A percentile compares a stretch with the other conserved stretches of the same genome.
These are phyloP conservation scores for Coniferiporia sulphurascens DNA, from an alignment of 1,284 basidiomycete genomes.

Conservation along the genomic window DNA sequence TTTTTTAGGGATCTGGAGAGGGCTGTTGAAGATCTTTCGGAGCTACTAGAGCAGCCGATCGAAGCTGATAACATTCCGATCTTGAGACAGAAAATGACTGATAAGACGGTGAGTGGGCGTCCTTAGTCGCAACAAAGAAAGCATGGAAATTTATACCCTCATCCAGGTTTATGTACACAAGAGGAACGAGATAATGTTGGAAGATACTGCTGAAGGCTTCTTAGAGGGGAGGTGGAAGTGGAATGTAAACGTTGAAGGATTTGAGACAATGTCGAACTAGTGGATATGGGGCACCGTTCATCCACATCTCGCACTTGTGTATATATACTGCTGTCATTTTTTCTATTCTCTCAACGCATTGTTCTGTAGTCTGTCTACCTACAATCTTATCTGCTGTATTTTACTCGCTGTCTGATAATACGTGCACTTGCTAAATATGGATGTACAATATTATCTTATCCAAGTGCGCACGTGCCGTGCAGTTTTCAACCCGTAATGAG, in stretches of 20 bases:
- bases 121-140: conserved; percentile 5
- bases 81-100: conserved; percentile 88
- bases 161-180: conserved; percentile 90
- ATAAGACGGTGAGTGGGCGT: conserved; percentile 69
- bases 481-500: no score
- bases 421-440: no score
- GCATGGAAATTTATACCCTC: not conserved
- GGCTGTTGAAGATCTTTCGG: conserved; percentile 93
- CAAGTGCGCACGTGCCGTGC: no score
- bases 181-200: conserved; percentile 90
- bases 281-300: not conserved
- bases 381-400: not conserved
- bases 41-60: conserved; percentile 86
- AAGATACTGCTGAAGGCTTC: conserved; percentile 91
- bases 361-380: not conserved
- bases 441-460: no score
- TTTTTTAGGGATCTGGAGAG: conserved; percentile 80
- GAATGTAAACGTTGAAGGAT: conserved; percentile 65
- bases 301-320: not conserved
- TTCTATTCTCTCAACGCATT: not conserved
- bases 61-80: conserved; percentile 80
- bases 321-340: conserved; percentile 1
- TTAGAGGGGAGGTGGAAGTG: conserved; percentile 81
- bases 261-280: conserved; percentile 31
- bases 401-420: no score